phyloP scores from a whole-genome alignment of 2,329 filamentous ascomycete genomes.

The Penicillium capsulatum region DNA sequence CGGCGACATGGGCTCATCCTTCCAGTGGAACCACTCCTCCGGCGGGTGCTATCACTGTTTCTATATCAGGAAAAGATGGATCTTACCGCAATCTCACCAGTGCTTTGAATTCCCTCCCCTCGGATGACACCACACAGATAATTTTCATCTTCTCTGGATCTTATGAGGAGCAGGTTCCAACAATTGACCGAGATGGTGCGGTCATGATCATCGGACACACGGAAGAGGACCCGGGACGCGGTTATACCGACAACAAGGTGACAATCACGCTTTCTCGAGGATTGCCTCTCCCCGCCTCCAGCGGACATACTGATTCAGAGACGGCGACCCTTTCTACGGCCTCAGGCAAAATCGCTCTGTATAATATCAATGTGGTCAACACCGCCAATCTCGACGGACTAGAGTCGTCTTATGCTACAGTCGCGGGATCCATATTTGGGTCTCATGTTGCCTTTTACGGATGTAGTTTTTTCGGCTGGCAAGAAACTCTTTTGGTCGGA shows the following conservation, averaged over 20 bases:
- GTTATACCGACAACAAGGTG: slow-evolving; percentile 13
- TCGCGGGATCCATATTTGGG: slow-evolving; percentile 14
- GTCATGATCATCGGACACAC: slow-evolving; percentile 20
- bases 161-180: slow-evolving; percentile 19
- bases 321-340: slow-evolving; percentile 21
- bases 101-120: slow-evolving; percentile 35
- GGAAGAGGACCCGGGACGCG: slow-evolving; percentile 16
- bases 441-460: slow-evolving; percentile 45
- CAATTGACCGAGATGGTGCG: slow-evolving; percentile 18
- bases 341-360: slow-evolving; percentile 19
- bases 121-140: slow-evolving; percentile 32
- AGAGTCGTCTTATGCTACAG: slow-evolving; percentile 16
- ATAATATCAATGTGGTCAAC: slow-evolving; percentile 18
- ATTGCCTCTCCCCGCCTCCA: slow-evolving; percentile 21
- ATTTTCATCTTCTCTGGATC: slow-evolving; percentile 31
- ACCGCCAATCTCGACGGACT: slow-evolving; percentile 28
- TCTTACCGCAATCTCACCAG: slow-evolving; percentile 34
- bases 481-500: slow-evolving; percentile 50
- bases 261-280: slow-evolving; percentile 23
- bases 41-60: slow-evolving; percentile 42
- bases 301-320: slow-evolving; percentile 24
- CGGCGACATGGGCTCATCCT: slow-evolving; percentile 34
- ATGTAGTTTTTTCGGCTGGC: slow-evolving; percentile 45
- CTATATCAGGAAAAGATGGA: slow-evolving; percentile 29
- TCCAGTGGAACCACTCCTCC: slow-evolving; percentile 43